Percentiles rank a stretch among this genome's conserved stretches.
Conservation (phyloP, 345 rosid species). For the Eucalyptus cladocalyx region DNA sequence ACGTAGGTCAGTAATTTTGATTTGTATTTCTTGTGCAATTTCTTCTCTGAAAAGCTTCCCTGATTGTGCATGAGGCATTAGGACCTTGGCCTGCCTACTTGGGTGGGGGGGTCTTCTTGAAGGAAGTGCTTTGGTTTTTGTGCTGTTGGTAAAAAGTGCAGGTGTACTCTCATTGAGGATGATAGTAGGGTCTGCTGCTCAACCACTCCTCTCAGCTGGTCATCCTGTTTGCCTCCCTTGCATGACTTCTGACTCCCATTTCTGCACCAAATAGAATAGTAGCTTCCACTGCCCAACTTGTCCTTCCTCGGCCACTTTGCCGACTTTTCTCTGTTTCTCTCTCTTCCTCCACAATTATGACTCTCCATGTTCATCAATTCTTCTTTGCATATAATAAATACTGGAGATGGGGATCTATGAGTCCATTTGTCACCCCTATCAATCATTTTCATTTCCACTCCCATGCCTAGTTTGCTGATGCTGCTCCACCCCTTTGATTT, state of each 20-base stretch:
- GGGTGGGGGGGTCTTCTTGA: background rate
- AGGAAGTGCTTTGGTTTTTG: background rate
- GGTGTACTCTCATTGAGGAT: background rate
- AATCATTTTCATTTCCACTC: background rate
- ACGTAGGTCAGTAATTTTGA: slow-evolving; percentile 55
- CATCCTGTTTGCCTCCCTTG: background rate
- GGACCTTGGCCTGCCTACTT: background rate
- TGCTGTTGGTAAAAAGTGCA: background rate
- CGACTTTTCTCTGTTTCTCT: background rate
- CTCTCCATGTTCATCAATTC: background rate
- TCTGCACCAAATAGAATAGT: background rate
- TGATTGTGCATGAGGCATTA: background rate
- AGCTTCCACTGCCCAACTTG: background rate
- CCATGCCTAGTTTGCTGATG: background rate
- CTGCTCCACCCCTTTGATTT: background rate
- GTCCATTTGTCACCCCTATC: background rate
- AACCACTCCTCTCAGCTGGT: background rate
- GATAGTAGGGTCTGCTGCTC: background rate
- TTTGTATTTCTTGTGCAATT: background rate
- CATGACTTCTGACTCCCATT: background rate
- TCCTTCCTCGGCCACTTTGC: background rate
- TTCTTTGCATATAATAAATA: background rate
- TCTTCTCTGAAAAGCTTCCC: background rate
- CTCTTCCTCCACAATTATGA: background rate
- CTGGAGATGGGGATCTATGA: background rate